phyloP scores from a whole-genome alignment of 2,329 filamentous ascomycete species.

The Lasiodiplodia citricola region DNA sequence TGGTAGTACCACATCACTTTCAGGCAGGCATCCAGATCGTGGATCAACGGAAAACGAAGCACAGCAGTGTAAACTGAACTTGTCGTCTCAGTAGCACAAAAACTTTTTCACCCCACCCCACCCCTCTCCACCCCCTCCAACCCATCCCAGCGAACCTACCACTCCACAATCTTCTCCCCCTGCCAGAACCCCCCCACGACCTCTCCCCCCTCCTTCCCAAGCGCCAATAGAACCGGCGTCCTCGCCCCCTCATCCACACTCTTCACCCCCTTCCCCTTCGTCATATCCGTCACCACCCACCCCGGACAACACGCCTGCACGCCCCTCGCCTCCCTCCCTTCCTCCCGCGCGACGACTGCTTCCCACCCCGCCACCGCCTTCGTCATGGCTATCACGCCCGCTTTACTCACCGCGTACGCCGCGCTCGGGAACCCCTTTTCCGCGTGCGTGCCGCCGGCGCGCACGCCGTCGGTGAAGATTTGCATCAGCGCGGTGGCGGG shows the following conservation, averaged over 20 bases:
- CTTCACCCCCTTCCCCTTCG: slow-evolving; percentile 46
- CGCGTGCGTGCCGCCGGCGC: slow-evolving; percentile 50
- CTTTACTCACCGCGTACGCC: slow-evolving; percentile 56
- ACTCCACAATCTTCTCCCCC: slow-evolving; percentile 43
- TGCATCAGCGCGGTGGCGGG: slow-evolving; percentile 53
- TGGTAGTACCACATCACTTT: too few species aligned
- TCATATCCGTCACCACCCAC: slow-evolving; percentile 56
- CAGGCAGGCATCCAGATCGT: too few species aligned
- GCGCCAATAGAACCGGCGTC: slow-evolving; percentile 51
- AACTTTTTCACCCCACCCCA: too few species aligned
- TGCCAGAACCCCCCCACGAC: slow-evolving; percentile 44
- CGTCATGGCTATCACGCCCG: slow-evolving; percentile 51
- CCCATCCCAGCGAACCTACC: slow-evolving; percentile 31
- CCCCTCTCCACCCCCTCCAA: too few species aligned
- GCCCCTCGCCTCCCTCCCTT: slow-evolving; percentile 47
- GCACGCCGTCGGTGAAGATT: slow-evolving; percentile 54
- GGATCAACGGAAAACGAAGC: too few species aligned
- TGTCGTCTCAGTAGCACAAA: too few species aligned
- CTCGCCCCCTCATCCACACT: slow-evolving; percentile 52
- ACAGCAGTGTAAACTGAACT: too few species aligned
- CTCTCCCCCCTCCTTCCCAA: slow-evolving; percentile 45
- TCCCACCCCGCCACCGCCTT: slow-evolving; percentile 45
- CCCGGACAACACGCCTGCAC: slow-evolving; percentile 52
- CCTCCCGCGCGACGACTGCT: slow-evolving; percentile 49
- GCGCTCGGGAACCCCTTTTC: slow-evolving; percentile 56